Percentiles rank a stretch among this genome's conserved stretches.
phyloP scores from a whole-genome alignment of 306 rosid species.

The Quercus aquifolioides region DNA sequence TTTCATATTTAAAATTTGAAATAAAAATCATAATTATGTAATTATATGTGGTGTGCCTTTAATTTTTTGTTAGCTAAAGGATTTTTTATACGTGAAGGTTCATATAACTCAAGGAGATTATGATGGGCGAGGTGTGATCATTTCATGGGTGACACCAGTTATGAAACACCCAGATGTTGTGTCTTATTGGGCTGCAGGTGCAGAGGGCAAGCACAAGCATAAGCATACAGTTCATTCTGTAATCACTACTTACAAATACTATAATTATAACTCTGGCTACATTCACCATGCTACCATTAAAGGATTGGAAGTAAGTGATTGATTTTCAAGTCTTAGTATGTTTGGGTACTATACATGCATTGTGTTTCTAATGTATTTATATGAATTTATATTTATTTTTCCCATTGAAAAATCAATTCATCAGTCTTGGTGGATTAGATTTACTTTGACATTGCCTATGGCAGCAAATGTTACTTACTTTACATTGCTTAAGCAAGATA shows the following conservation, averaged over 20 bases:
- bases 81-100: background rate
- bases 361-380: too few relatives aligned
- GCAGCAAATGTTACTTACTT: too few relatives aligned
- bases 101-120: background rate
- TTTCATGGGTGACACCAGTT: background rate
- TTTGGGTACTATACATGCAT: too few relatives aligned
- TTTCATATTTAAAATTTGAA: background rate
- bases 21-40: background rate
- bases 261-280: background rate
- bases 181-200: background rate
- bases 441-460: too few relatives aligned
- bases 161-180: background rate
- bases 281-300: background rate
- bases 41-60: background rate
- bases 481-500: too few relatives aligned
- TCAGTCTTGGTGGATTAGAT: too few relatives aligned
- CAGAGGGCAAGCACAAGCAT: background rate
- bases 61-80: background rate
- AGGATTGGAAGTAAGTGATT: background rate
- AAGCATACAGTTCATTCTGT: background rate
- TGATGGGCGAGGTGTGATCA: background rate
- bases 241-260: background rate
- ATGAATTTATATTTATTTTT: too few relatives aligned
- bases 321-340: background rate
- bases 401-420: too few relatives aligned